These are phyloP conservation scores for Phlebiopsis flavidoalba DNA, from an alignment of 768 basidiomycete genomes.

Conservation along the genomic window DNA sequence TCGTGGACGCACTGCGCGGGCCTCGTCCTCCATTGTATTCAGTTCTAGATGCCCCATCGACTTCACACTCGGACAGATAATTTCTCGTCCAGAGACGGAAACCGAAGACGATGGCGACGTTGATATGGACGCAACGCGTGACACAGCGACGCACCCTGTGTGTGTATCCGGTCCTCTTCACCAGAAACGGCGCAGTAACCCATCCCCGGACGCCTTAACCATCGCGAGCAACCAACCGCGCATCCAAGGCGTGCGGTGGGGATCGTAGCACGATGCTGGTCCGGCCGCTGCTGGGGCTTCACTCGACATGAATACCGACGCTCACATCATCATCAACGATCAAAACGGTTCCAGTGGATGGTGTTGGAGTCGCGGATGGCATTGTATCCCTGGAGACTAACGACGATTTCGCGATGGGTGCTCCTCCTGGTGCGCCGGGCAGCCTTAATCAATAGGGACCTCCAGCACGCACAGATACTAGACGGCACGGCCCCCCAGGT, in stretches of 20 bases:
- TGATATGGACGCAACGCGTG: conserved; percentile 39
- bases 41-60: conserved; percentile 22
- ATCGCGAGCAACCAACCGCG: conserved; percentile 25
- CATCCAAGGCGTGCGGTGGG: conserved; percentile 40
- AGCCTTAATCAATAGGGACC: conserved; percentile 52
- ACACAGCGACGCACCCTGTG: conserved; percentile 26
- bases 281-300: conserved; percentile 24
- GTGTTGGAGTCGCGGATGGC: conserved; percentile 65
- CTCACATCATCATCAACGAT: conserved; percentile 49
- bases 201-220: conserved; percentile 16
- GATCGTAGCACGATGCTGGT: conserved; percentile 38
- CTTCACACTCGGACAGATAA: conserved; percentile 36
- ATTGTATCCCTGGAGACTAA: conserved; percentile 76
- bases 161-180: conserved; percentile 20
- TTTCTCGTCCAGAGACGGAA: conserved; percentile 68
- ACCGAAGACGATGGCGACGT: conserved; percentile 75
- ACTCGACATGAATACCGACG: conserved; percentile 39
- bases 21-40: conserved; percentile 12
- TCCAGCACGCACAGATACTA: conserved; percentile 18
- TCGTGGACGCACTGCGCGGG: conserved; percentile 19
- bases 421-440: conserved; percentile 87
- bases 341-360: conserved; percentile 38
- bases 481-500: conserved; percentile 17
- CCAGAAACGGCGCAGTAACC: conserved; percentile 25
- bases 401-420: conserved; percentile 87